Percentiles rank a stretch among this genome's conserved stretches.
These are phyloP conservation scores for Alliaria petiolata DNA, from an alignment of 345 rosid genomes.

Conservation along the genomic window DNA sequence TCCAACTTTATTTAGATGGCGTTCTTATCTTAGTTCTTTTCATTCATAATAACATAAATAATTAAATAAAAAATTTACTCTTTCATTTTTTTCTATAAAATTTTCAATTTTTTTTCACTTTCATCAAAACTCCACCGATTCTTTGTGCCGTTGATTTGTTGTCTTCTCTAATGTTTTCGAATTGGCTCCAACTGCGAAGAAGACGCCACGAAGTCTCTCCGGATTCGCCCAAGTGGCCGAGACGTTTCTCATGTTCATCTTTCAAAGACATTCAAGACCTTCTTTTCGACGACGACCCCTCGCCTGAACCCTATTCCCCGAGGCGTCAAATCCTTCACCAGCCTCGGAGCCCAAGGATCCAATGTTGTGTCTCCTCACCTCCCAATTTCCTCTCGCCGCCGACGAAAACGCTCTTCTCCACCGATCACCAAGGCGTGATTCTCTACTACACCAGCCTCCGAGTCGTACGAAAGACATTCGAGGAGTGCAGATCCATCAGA, in stretches of 20 bases:
- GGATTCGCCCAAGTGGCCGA: conserved; percentile 10
- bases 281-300: conserved; percentile 11
- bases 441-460: conserved; percentile 80
- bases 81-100: no score
- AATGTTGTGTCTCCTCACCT: conserved; percentile 30
- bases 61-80: no score
- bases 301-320: conserved; percentile 23
- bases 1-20: no score
- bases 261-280: conserved; percentile 51
- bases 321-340: conserved; percentile 57
- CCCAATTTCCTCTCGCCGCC: conserved; percentile 14
- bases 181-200: conserved; percentile 39
- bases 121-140: no score
- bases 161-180: conserved; percentile 38
- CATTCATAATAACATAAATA: no score
- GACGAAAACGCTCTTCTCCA: background rate
- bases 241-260: conserved; percentile 46
- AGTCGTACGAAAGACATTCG: conserved; percentile 67
- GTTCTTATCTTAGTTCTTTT: no score
- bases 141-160: background rate
- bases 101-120: no score
- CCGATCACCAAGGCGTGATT: conserved; percentile 41
- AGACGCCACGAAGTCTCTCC: background rate
- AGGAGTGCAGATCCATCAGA: conserved; percentile 57
- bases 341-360: conserved; percentile 43